A percentile compares a stretch with the other conserved stretches of the same genome.
These are phyloP conservation scores for Puccinia hordei DNA, from an alignment of 1,284 basidiomycete species.

Conservation along the genomic window DNA sequence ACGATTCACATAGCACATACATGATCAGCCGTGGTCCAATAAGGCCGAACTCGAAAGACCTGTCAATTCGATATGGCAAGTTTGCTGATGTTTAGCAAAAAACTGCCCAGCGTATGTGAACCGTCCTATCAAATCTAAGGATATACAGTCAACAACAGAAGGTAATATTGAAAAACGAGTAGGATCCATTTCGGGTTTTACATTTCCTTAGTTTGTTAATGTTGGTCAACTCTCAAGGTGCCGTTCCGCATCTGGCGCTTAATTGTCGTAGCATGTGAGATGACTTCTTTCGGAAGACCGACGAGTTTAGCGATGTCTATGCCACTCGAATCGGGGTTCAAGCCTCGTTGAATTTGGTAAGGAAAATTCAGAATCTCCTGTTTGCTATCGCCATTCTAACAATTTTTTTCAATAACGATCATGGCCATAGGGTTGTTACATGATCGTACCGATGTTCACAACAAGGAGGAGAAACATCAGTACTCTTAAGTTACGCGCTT, in stretches of 20 bases:
- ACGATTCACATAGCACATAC: too few species aligned
- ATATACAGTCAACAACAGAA: too few species aligned
- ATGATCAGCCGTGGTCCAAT: too few species aligned
- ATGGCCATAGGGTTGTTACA: not conserved
- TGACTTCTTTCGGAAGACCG: conserved; percentile 72
- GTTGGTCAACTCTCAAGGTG: not conserved
- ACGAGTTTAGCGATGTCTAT: conserved; percentile 86
- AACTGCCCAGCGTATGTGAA: too few species aligned
- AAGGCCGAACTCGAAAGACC: too few species aligned
- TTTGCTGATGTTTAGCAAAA: too few species aligned
- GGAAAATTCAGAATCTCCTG: conserved; percentile 66
- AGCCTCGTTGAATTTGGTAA: conserved; percentile 75
- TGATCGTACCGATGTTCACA: not conserved
- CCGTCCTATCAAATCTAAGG: too few species aligned
- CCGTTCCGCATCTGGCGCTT: conserved; percentile 9
- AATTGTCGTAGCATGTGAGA: conserved; percentile 64
- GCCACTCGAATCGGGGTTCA: conserved; percentile 89
- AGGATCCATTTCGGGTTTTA: too few species aligned
- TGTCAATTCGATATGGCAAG: too few species aligned
- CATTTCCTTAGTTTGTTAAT: not conserved
- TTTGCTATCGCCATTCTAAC: conserved; percentile 62
- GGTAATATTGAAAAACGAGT: too few species aligned
- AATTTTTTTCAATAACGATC: not conserved
- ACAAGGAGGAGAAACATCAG: not conserved
- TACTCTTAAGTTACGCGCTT: not conserved